Base-by-base conservation (phyloP, 768 basidiomycete species). In the Solioccasus polychromus region DNA sequence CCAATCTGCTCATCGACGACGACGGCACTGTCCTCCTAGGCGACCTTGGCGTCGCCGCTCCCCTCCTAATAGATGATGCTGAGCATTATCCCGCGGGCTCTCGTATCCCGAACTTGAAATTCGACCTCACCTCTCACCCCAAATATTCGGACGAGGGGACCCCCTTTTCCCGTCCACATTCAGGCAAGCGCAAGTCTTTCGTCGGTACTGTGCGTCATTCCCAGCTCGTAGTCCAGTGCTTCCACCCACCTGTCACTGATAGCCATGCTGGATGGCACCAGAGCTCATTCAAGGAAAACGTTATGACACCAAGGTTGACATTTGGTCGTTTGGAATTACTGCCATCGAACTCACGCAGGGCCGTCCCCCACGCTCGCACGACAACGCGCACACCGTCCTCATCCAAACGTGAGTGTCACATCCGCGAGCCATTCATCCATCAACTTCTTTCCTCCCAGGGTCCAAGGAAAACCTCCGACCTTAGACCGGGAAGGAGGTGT, bases 191-290 rank as follows among this genome's bases (percentile, higher is more conserved):
- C 45, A 89, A 85, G 61, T 89, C 86, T 9, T 96, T 96, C 59
- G 94, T 96, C 12, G 94, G 94, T 39, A 96, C 93, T 20, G 85
- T 87, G 47, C 40, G 81, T 66, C 10, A 22, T 37, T 24, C 4
- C 35, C 51, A 39, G 28, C 31, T 18, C 26, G 9, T 24, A 6
- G 15, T 30, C 39, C 30, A 9, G 11, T 39, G 32, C 3, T 3
- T 44, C 39, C 30, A 53, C 39, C 52, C 35, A 45, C 17, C 19
- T 15, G 17, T 23, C 24, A 38, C 39, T 30, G 38, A 28, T 46
- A 83, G 81, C 94, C 94, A 1, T 91, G 88, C 62, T 96, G 91
- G 91, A 97, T 96, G 93, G 91, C 94, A 0, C 94, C 94, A 2
- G 94, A 97, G 57, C 77, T 96, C 19, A 88, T 97, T 37, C 78